phyloP scores from a whole-genome alignment of 805 yeast species.

The Wickerhamiella allomyrinae region DNA sequence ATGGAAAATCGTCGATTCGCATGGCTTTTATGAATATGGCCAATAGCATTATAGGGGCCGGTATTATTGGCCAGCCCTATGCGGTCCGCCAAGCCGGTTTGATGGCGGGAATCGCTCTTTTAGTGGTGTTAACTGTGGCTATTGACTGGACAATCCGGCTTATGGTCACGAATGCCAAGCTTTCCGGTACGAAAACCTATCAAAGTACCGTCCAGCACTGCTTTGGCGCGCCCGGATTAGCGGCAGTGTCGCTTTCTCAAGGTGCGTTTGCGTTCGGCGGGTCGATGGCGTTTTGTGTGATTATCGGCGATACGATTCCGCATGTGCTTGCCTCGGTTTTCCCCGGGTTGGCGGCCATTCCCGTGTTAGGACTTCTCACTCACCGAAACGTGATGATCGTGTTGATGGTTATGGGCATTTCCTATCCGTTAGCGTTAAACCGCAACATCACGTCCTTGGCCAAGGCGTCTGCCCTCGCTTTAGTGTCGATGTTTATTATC shows the following conservation, averaged over 20 bases:
- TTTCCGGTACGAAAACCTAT: constrained; percentile 62
- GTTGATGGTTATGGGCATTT: constrained; percentile 52
- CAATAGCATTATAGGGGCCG: constrained; percentile 88
- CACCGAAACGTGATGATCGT: constrained; percentile 58
- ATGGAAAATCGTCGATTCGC: constrained; percentile 40
- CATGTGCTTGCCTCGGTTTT: constrained; percentile 64
- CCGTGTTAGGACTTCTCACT: constrained; percentile 40
- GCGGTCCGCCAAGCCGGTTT: constrained; percentile 75
- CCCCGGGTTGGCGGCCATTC: constrained; percentile 27
- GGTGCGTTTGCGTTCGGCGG: constrained; percentile 92
- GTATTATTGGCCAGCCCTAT: constrained; percentile 86
- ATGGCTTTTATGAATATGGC: constrained; percentile 98
- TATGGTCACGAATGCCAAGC: constrained; percentile 67
- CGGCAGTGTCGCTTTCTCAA: constrained; percentile 56
- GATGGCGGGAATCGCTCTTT: constrained; percentile 50
- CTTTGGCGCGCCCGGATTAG: constrained; percentile 59
- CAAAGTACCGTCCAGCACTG: constrained; percentile 75
- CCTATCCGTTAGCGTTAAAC: constrained; percentile 71
- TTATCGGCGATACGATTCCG: constrained; percentile 90
- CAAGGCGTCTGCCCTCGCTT: constrained; percentile 73
- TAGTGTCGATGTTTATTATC: constrained; percentile 70
- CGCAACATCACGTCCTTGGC: constrained; percentile 73
- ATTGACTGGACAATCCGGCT: constrained; percentile 78
- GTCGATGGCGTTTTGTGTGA: constrained; percentile 82
- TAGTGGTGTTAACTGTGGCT: constrained; percentile 45